These are phyloP conservation scores for Paecilomyces niveus DNA, from an alignment of 2,329 filamentous ascomycete species.

Conservation along the genomic window DNA sequence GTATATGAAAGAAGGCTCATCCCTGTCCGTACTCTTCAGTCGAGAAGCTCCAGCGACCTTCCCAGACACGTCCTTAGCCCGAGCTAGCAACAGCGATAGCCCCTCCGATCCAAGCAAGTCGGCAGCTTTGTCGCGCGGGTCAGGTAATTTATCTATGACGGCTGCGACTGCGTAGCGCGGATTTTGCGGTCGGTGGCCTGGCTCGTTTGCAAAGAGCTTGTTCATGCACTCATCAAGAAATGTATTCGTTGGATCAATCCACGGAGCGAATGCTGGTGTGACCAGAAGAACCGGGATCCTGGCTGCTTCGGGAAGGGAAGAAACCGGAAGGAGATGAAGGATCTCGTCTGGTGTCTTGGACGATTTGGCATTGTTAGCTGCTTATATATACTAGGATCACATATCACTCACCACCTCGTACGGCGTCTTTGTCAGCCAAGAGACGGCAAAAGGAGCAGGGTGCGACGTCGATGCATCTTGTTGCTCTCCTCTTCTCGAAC, in stretches of 20 bases:
- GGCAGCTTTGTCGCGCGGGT: slow-evolving; percentile 1
- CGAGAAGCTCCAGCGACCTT: slow-evolving; percentile 20
- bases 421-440: slow-evolving; percentile 26
- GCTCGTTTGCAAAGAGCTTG: slow-evolving; percentile 14
- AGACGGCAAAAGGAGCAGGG: slow-evolving; percentile 18
- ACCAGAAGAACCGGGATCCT: slow-evolving; percentile 28
- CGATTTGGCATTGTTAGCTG: slow-evolving; percentile 5
- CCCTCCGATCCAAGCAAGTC: slow-evolving; percentile 21
- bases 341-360: slow-evolving; percentile 23
- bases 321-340: slow-evolving; percentile 16
- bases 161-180: slow-evolving; percentile 25
- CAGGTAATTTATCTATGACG: slow-evolving; percentile 30
- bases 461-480: neutral
- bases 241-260: slow-evolving; percentile 22
- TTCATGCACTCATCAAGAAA: slow-evolving; percentile 26
- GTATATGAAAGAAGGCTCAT: slow-evolving; percentile 27
- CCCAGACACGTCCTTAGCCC: slow-evolving; percentile 18
- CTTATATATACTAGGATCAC: neutral
- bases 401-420: slow-evolving; percentile 19
- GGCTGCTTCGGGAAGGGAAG: slow-evolving; percentile 8
- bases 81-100: slow-evolving; percentile 25
- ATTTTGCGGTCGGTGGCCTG: slow-evolving; percentile 4
- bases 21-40: slow-evolving; percentile 19
- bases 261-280: slow-evolving; percentile 31
- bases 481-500: neutral